Evolutionary conservation across 768 basidiomycete species (phyloP).

Genomic region (Termitomyces sp.): DNA sequence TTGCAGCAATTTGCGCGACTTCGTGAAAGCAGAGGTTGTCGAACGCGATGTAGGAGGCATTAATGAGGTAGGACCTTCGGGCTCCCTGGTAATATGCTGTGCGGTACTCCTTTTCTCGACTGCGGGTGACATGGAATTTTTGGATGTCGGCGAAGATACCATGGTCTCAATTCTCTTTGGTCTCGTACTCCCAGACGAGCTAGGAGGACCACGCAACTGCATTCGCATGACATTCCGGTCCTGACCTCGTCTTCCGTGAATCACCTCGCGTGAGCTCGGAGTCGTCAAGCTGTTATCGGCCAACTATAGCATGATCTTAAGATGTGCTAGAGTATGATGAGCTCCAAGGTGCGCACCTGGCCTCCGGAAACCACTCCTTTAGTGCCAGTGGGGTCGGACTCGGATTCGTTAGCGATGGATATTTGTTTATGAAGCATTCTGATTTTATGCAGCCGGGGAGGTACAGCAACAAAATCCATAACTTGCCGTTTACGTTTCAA

Average conservation of each 20-base stretch:
- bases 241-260: background rate
- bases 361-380: background rate
- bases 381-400: background rate
- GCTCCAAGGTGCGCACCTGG: background rate
- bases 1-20: background rate
- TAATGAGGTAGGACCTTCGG: background rate
- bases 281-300: background rate
- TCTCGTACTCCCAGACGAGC: no score
- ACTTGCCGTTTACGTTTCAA: conserved; percentile 12
- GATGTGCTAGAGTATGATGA: background rate
- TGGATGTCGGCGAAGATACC: background rate
- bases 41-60: background rate
- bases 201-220: background rate
- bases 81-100: no score
- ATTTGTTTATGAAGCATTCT: background rate
- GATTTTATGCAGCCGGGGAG: background rate
- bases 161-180: background rate
- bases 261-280: background rate
- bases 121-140: no score
- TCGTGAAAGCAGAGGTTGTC: background rate
- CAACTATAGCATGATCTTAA: background rate
- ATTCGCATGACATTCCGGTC: background rate
- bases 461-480: conserved; percentile 11
- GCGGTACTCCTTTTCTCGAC: background rate
- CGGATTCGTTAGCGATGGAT: background rate